Evolutionary conservation across 1,139 yeast genomes (phyloP).

Genomic region (Debaryomyces fabryi): DNA sequence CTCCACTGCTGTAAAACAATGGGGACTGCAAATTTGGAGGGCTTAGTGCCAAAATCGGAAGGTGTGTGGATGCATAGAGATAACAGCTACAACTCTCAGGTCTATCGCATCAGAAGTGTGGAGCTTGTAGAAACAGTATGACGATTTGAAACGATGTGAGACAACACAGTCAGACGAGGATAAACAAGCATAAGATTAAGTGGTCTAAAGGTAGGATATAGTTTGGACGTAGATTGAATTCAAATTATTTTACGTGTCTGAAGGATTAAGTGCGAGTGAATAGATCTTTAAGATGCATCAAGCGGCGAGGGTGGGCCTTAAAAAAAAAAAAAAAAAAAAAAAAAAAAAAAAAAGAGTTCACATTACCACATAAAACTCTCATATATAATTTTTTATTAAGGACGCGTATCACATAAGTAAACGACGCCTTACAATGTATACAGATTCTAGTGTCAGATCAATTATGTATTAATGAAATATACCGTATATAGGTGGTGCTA

Average conservation of each 20-base stretch:
- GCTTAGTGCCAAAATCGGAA: background rate
- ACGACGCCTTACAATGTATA: background rate
- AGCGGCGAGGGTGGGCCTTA: too few species aligned
- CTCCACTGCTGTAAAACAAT: background rate
- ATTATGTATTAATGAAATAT: background rate
- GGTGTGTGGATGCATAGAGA: background rate
- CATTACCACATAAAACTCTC: background rate
- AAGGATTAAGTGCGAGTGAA: too few species aligned
- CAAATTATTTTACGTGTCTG: too few species aligned
- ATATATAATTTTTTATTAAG: background rate
- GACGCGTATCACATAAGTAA: background rate
- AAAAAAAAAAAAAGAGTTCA: too few species aligned
- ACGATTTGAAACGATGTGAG: too few species aligned
- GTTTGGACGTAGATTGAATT: too few species aligned
- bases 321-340: too few species aligned
- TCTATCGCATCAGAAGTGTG: background rate
- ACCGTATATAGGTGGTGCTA: background rate
- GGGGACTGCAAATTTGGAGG: background rate
- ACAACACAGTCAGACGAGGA: too few species aligned
- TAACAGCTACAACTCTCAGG: background rate
- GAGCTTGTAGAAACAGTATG: background rate
- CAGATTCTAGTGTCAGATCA: background rate
- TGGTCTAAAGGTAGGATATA: too few species aligned
- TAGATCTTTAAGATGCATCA: too few species aligned
- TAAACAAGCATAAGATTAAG: background rate